Base-by-base conservation (phyloP, 83 land plant genomes). In the Thuja plicata region DNA sequence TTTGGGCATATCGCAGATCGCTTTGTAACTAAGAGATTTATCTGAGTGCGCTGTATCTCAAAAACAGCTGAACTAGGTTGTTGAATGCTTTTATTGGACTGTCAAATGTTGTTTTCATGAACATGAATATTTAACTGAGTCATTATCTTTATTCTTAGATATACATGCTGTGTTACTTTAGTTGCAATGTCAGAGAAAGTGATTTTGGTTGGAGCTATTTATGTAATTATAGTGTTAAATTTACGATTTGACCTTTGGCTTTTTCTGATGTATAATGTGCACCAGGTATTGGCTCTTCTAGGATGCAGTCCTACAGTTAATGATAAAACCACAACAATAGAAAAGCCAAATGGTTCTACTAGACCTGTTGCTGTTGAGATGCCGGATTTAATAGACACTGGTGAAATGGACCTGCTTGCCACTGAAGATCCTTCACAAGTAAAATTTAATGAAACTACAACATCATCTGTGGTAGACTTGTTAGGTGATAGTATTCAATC, bases 361-460 rank as follows among this genome's bases (percentile, higher is more conserved):
- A 81, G 89, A 4, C 50, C 83, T 82, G 37, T 89, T 40, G 82
- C 45, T 32, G 86, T 91, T 84, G 90, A 91, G 57, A 57, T 95
- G 93, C 94, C 97, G 3, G 91, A 95, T 89, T 86, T 95, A 45
- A 92, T 95, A 89, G 95, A 95, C 90, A 93, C 94, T 35, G 91
- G 91, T 50, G 90, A 91, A 71, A n/a, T 87, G 48, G 92, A 88
- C 85, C 89, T 89, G 87, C 7, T 34, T 85, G 89, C 54, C 66
- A 16, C 2, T 34, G 88, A 87, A 54, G 71, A 87, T 79, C 77
- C 91, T 79, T 19, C 32, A 34, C 37, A 84, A 73, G 88, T 19
- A 13, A 89, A 82, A 34, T 34, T 21, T 90, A 87, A 87, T 77
- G 85, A 88, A 82, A 87, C 9, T 3, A 46, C 32, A 24, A 66